Percentiles rank a stretch among this genome's conserved stretches.
phyloP scores from a whole-genome alignment of 129 eudicot species.

The Scalesia atractyloides region DNA sequence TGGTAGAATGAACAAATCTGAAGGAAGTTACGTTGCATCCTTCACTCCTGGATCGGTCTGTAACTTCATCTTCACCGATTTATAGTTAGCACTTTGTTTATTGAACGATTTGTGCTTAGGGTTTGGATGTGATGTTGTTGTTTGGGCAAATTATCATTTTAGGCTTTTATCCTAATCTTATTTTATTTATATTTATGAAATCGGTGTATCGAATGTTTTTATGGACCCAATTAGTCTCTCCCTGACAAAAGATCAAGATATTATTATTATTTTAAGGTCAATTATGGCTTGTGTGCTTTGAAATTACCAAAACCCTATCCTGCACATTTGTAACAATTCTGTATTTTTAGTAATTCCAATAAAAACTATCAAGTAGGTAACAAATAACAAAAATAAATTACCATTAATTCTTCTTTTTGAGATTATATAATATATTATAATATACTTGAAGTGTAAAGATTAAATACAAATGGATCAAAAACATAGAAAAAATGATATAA shows the following conservation, averaged over 20 bases:
- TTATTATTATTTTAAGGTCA: neutral
- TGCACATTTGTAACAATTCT: too few relatives aligned
- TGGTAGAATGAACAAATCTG: slow-evolving; percentile 36
- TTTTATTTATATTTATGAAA: neutral
- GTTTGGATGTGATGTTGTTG: neutral
- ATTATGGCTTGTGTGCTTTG: too few relatives aligned
- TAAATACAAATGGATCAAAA: too few relatives aligned
- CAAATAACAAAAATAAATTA: too few relatives aligned
- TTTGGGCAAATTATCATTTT: neutral
- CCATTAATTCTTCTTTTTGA: too few relatives aligned
- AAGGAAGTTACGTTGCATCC: slow-evolving; percentile 29
- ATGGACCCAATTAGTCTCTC: neutral
- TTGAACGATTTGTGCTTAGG: neutral
- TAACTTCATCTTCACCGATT: slow-evolving; percentile 9
- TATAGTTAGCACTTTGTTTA: neutral
- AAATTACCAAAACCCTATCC: too few relatives aligned
- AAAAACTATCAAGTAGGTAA: too few relatives aligned
- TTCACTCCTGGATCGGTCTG: slow-evolving; percentile 59
- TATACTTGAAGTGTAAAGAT: too few relatives aligned
- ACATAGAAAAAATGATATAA: too few relatives aligned
- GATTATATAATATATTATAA: too few relatives aligned
- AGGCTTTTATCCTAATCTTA: neutral
- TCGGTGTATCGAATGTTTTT: neutral
- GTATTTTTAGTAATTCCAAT: too few relatives aligned
- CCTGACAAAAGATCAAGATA: neutral